Base-by-base conservation (phyloP, 345 rosid species). In the Syzygium jambos region DNA sequence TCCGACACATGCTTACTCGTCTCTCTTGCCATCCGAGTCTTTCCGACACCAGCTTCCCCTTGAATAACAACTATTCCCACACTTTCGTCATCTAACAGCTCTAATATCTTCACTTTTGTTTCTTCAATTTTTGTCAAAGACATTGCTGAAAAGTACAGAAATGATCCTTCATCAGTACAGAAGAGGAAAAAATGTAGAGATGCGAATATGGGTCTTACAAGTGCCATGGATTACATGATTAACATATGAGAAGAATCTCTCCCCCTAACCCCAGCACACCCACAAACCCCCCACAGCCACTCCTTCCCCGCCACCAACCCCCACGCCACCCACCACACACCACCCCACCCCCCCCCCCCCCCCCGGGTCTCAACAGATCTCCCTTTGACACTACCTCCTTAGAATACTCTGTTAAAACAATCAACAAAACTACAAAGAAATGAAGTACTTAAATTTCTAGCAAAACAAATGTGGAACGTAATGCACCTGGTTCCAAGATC, bases 1-100 rank as follows among this genome's bases (percentile, higher is more conserved):
- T 5, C 3, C 29, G 30, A 13, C 15, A 68, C 94, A 34, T 4
- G 0, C 5, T 93, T 22, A 34, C 43, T 78, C 30, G 90, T 82
- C 55, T 38, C 46, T 77, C 86, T 88, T 29, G 95, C 93, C 85
- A 92, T 54, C 94, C 94, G 87, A 7, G 95, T 92, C 90, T 94
- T 94, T 85, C 95, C 96, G 0, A 87, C 89, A 77, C 96, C 93
- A 63, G 88, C 85, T 23, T 85, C 38, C 63, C 95, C 94, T 19
- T 21, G 51, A 34, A 93, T 73, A 41, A 92, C 46, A 52, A 92
- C 46, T 87, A 13, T 87, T 86, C 53, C 3, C 30, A 1, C 87
- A 9, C 27, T 29, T 6, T 30, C 41, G 25, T 85, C 51, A 16
- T 41, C 3, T n/a, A 90, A 52, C 52, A n/a, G 84, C 34, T 65